phyloP scores from a whole-genome alignment of 2,329 filamentous ascomycete genomes.

The Huntiella abstrusa region DNA sequence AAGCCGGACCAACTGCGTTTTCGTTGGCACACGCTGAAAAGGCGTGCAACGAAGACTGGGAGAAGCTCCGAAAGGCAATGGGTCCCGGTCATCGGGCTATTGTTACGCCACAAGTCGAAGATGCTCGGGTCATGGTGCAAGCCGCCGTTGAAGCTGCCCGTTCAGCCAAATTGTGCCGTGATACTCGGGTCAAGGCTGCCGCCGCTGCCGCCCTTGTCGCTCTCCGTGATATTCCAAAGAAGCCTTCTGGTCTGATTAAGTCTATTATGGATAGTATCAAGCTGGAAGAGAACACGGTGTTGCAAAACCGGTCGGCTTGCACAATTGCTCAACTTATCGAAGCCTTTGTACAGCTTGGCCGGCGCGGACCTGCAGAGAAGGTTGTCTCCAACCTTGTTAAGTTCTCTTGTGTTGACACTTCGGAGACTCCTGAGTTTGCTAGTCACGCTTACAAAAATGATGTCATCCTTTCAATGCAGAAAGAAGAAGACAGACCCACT shows the following conservation, averaged over 20 bases:
- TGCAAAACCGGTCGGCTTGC: constrained; percentile 71
- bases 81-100: constrained; percentile 75
- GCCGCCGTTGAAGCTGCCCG: constrained; percentile 64
- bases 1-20: constrained; percentile 84
- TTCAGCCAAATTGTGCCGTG: constrained; percentile 58
- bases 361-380: constrained; percentile 79
- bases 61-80: constrained; percentile 74
- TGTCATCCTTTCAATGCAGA: constrained; percentile 79
- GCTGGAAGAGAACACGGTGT: constrained; percentile 72
- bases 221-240: constrained; percentile 78
- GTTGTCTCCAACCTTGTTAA: constrained; percentile 91
- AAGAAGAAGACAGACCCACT: constrained; percentile 90
- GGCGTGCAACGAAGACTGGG: constrained; percentile 69
- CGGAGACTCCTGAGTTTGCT: constrained; percentile 88
- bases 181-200: constrained; percentile 70
- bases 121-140: constrained; percentile 52
- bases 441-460: constrained; percentile 61
- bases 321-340: constrained; percentile 76
- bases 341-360: constrained; percentile 61
- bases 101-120: constrained; percentile 57
- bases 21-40: constrained; percentile 76
- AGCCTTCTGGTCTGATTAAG: constrained; percentile 81
- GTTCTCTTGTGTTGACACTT: constrained; percentile 93
- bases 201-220: constrained; percentile 76
- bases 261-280: constrained; percentile 98